Evolutionary conservation across 257 asterid species (phyloP).

Genomic region (Salvia rosmarinus): DNA sequence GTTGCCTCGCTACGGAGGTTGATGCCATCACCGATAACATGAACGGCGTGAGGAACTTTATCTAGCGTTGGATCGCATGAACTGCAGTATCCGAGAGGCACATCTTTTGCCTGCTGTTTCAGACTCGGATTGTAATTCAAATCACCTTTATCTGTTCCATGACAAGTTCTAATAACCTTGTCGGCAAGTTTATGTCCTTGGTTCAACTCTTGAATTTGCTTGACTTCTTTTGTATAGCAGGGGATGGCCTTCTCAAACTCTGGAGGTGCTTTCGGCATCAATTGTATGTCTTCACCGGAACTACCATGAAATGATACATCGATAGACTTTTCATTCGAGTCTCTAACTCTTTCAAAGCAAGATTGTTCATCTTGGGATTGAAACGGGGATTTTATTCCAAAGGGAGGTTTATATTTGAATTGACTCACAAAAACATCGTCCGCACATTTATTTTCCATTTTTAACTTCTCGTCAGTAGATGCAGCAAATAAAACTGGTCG

Average conservation of each 20-base stretch:
- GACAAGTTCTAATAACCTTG: slow-evolving; percentile 38
- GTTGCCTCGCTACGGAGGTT: slow-evolving; percentile 2
- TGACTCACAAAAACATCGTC: slow-evolving; percentile 20
- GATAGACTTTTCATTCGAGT: slow-evolving; percentile 19
- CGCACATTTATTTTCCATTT: slow-evolving; percentile 23
- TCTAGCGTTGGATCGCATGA: slow-evolving; percentile 21
- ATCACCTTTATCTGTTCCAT: slow-evolving; percentile 34
- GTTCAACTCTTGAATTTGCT: slow-evolving; percentile 34
- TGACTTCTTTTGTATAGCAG: slow-evolving; percentile 30
- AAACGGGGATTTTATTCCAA: slow-evolving; percentile 26
- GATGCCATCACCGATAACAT: slow-evolving; percentile 40
- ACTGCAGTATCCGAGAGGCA: slow-evolving; percentile 10
- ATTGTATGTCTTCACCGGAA: slow-evolving; percentile 34
- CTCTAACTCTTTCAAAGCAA: slow-evolving; percentile 28
- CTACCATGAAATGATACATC: slow-evolving; percentile 15
- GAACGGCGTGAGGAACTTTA: slow-evolving; percentile 45
- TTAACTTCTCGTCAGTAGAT: slow-evolving; percentile 48
- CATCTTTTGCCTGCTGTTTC: slow-evolving; percentile 33
- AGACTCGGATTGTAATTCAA: slow-evolving; percentile 22
- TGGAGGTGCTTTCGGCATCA: slow-evolving; percentile 33
- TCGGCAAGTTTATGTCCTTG: slow-evolving; percentile 26
- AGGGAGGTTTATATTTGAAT: slow-evolving; percentile 23
- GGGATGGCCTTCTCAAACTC: slow-evolving; percentile 32
- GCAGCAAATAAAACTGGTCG: slow-evolving; percentile 48
- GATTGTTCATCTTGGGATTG: slow-evolving; percentile 32